Conservation (phyloP, 371 early-diverging fungal species). For the Smittium culicis region DNA sequence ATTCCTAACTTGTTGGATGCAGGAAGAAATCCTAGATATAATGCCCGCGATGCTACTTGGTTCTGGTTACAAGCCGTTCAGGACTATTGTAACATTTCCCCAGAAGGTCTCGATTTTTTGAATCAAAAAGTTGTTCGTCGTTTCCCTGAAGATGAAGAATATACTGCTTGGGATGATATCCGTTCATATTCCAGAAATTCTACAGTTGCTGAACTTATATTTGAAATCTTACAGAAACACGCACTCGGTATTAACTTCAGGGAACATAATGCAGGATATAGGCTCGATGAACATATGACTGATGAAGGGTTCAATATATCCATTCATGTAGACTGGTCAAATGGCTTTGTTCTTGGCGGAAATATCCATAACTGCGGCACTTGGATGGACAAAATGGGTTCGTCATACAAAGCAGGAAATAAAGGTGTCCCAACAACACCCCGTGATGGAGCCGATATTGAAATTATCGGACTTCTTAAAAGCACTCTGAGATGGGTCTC, state of each 20-base stretch:
- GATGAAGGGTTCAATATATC: conserved; percentile 77
- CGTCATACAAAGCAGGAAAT: conserved; percentile 77
- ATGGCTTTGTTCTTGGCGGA: conserved; percentile 80
- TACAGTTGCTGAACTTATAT: conserved; percentile 73
- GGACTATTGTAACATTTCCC: conserved; percentile 55
- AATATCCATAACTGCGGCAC: conserved; percentile 91
- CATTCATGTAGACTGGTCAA: conserved; percentile 46
- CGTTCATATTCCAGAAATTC: conserved; percentile 40
- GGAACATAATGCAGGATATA: conserved; percentile 85
- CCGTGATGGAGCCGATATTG: conserved; percentile 83
- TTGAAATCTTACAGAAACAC: conserved; percentile 81
- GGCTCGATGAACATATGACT: conserved; percentile 81
- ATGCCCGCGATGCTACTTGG: conserved; percentile 94
- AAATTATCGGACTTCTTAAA: conserved; percentile 80
- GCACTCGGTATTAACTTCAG: conserved; percentile 83
- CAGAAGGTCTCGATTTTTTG: conserved; percentile 65
- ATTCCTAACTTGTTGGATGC: conserved; percentile 91
- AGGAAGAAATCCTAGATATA: conserved; percentile 75
- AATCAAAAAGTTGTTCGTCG: conserved; percentile 55
- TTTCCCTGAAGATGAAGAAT: conserved; percentile 62
- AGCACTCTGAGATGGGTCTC: conserved; percentile 68
- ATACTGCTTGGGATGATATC: conserved; percentile 47
- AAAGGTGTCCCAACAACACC: conserved; percentile 86
- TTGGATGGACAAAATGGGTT: conserved; percentile 99
- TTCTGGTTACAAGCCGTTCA: conserved; percentile 84